These are phyloP conservation scores for Rheum nobile DNA, from an alignment of 148 eudicot genomes.

Conservation along the genomic window DNA sequence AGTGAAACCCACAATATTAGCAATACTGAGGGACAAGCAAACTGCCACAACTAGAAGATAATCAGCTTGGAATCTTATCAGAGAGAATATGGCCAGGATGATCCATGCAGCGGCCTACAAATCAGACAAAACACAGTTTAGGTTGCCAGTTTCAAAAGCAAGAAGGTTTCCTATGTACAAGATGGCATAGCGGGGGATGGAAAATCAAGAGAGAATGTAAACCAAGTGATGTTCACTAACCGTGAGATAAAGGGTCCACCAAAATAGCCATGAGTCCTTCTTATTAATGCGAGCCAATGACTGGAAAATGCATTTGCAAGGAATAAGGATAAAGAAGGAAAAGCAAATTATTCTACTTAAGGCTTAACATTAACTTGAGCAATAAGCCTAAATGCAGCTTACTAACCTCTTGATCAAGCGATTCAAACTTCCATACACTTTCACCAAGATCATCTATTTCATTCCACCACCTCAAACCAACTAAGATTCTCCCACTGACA, in stretches of 20 bases:
- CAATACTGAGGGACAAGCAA: conserved; percentile 86
- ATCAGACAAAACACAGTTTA: conserved; percentile 11
- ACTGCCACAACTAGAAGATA: conserved; percentile 89
- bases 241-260: conserved; percentile 94
- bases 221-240: conserved; percentile 31
- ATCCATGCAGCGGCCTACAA: conserved; percentile 82
- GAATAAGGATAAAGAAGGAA: background rate
- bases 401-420: conserved; percentile 95
- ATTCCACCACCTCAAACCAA: conserved; percentile 99
- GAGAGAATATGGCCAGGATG: conserved; percentile 75
- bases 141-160: background rate
- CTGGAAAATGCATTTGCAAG: conserved; percentile 21
- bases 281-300: conserved; percentile 94
- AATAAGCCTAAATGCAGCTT: background rate
- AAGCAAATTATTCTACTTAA: background rate
- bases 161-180: background rate
- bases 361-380: background rate
- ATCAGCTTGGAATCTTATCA: conserved; percentile 92
- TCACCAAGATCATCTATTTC: conserved; percentile 85
- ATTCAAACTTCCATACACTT: conserved; percentile 95
- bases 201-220: background rate
- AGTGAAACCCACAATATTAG: conserved; percentile 90
- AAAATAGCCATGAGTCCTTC: conserved; percentile 96
- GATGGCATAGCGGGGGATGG: background rate
- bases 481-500: conserved; percentile 95